These are phyloP conservation scores for Colletotrichum sidae DNA, from an alignment of 2,329 filamentous ascomycete species.

Conservation along the genomic window DNA sequence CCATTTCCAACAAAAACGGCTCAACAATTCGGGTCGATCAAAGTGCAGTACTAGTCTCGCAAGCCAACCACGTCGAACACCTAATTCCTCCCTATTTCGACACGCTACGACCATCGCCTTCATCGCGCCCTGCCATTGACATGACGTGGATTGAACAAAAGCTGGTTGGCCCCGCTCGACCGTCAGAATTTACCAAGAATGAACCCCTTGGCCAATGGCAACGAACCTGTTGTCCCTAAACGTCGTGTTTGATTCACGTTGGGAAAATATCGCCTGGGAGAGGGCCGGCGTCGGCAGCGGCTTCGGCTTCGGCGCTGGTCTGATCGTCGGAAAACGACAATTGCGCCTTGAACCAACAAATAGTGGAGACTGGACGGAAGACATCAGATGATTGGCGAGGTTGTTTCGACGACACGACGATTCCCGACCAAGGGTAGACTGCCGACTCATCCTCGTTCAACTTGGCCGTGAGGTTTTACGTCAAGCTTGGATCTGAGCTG, in stretches of 20 bases:
- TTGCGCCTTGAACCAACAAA: conserved; percentile 14
- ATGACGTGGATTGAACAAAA: too few species aligned
- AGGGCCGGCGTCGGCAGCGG: neutral
- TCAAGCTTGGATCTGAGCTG: neutral
- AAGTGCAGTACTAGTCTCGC: too few species aligned
- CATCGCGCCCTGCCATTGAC: too few species aligned
- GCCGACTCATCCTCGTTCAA: neutral
- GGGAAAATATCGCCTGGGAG: neutral
- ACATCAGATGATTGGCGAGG: neutral
- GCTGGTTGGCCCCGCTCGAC: too few species aligned
- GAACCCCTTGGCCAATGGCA: too few species aligned
- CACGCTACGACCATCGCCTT: too few species aligned
- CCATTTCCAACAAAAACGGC: too few species aligned
- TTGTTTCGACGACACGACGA: neutral
- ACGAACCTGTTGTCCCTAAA: too few species aligned
- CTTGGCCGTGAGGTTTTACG: neutral
- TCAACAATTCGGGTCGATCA: too few species aligned
- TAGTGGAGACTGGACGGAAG: neutral
- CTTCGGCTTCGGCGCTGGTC: conserved; percentile 1
- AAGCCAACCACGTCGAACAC: too few species aligned
- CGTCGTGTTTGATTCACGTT: neutral
- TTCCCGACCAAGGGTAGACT: neutral
- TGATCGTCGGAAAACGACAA: conserved; percentile 3
- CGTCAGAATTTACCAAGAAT: too few species aligned
- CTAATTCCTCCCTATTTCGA: too few species aligned